phyloP scores from a whole-genome alignment of 257 asterid genomes.

The Lantana camara region DNA sequence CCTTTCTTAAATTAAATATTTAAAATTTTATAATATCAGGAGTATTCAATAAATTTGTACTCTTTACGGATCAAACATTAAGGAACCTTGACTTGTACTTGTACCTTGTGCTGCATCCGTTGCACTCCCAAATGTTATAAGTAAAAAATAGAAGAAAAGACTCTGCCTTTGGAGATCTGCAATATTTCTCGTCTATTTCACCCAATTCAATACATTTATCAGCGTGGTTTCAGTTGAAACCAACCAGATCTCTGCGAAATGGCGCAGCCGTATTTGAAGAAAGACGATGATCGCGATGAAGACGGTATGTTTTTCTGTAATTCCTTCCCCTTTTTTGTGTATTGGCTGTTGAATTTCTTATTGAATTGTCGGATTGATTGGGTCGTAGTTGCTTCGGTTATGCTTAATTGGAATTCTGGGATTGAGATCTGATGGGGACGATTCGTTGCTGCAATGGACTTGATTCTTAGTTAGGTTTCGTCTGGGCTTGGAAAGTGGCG shows the following conservation, averaged over 20 bases:
- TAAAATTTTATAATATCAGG: too few relatives aligned
- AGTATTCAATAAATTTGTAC: too few relatives aligned
- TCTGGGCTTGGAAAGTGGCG: slow-evolving; percentile 7
- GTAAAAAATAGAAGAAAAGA: slow-evolving; percentile 9
- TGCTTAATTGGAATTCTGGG: slow-evolving; percentile 14
- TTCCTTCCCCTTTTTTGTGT: not conserved
- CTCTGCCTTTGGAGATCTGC: slow-evolving; percentile 33
- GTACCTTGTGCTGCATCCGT: slow-evolving; percentile 26
- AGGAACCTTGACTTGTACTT: slow-evolving; percentile 22
- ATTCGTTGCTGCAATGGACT: slow-evolving; percentile 18
- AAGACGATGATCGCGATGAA: slow-evolving; percentile 75
- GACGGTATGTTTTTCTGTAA: slow-evolving; percentile 49
- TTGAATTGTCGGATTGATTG: slow-evolving; percentile 19
- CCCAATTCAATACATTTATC: slow-evolving; percentile 4
- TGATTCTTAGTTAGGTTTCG: slow-evolving; percentile 14
- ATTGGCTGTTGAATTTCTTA: not conserved
- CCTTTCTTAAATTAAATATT: too few relatives aligned
- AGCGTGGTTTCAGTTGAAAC: slow-evolving; percentile 21
- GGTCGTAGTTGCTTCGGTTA: slow-evolving; percentile 1
- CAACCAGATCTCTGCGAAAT: slow-evolving; percentile 55
- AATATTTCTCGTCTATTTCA: slow-evolving; percentile 6
- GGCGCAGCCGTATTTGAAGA: slow-evolving; percentile 73
- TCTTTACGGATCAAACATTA: too few relatives aligned
- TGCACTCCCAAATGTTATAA: slow-evolving; percentile 14
- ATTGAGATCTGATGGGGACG: slow-evolving; percentile 46